phyloP scores from a whole-genome alignment of 2,329 filamentous ascomycete species.

The Allantophomopsis cytisporea region DNA sequence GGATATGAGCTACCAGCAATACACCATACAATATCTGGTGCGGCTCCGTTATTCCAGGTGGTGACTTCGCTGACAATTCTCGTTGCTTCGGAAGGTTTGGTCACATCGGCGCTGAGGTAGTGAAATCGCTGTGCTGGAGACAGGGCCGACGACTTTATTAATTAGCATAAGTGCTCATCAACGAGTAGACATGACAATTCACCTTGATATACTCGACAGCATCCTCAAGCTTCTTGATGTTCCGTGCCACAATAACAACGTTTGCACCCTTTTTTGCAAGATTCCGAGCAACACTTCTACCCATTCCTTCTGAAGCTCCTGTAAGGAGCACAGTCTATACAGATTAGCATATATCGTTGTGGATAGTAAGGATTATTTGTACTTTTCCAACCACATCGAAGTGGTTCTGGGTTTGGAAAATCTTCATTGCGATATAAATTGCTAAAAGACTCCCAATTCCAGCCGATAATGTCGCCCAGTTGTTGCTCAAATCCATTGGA shows the following conservation, averaged over 20 bases:
- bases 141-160: conserved; percentile 45
- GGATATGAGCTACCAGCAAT: conserved; percentile 66
- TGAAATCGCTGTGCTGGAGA: conserved; percentile 66
- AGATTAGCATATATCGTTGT: not conserved
- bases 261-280: conserved; percentile 77
- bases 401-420: conserved; percentile 7
- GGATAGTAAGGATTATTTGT: not conserved
- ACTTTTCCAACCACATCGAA: conserved; percentile 7
- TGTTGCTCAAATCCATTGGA: no score
- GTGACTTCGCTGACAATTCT: conserved; percentile 59
- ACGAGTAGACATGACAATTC: conserved; percentile 7
- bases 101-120: conserved; percentile 74
- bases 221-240: conserved; percentile 56
- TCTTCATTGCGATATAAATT: conserved; percentile 2
- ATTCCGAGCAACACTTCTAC: conserved; percentile 58
- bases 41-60: conserved; percentile 59
- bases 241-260: conserved; percentile 74
- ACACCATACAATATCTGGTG: conserved; percentile 85
- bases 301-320: conserved; percentile 88
- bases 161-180: conserved; percentile 3
- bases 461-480: no score
- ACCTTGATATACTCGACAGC: conserved; percentile 56
- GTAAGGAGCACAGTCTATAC: conserved; percentile 74
- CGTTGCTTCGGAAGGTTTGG: conserved; percentile 52
- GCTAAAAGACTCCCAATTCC: no score